Evolutionary conservation across 352 stramenopile species (phyloP), one percentile per base, ranked within the genome.

Genomic region (Chrysophaeum taylorii): DNA sequence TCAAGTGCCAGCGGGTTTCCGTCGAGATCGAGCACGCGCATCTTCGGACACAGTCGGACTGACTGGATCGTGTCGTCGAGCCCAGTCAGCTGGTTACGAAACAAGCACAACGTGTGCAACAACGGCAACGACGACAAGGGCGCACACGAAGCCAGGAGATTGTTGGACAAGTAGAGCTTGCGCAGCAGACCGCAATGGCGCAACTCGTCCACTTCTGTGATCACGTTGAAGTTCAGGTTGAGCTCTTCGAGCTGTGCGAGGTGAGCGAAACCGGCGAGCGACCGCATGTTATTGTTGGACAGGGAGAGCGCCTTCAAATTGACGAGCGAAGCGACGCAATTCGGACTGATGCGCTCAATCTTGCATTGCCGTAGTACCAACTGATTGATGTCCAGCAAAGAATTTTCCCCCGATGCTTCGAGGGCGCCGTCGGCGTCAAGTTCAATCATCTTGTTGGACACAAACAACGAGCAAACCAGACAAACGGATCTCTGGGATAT

Each of bases 201-300:
- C 12, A 77, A 29, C 14, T 39, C 69, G 7, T 68, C 18, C 14
- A 77, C 27, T 23, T 50, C 69, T 23, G 62, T 68, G 29, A 77
- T 33, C 41, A 35, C 50, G 43, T 77, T 77, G 63, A 77, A 77
- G 63, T 77, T 77, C 25, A 77, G 39, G 69, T 77, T 77, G 15
- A 77, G 48, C 39, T 75, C 73, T 37, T 75, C 69, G 18, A 77
- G 64, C 21, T 57, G 54, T 36, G 52, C 31, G 29, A 77, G 69
- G 37, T 25, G 29, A 27, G 36, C 16, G 14, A 77, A 73, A 21
- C 48, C 37, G 18, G 27, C 35, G 29, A 77, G 63, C 38, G 68
- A 63, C 33, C 38, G 38, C 9, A 77, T 0, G 41, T 29, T 52
- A 57, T 77, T 77, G 64, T 75, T 69, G 25, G 73, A 77, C 18